A percentile compares a stretch with the other conserved stretches of the same genome.
Conservation (phyloP, 495 filamentous ascomycete species). For the Penicillium mononematosum region DNA sequence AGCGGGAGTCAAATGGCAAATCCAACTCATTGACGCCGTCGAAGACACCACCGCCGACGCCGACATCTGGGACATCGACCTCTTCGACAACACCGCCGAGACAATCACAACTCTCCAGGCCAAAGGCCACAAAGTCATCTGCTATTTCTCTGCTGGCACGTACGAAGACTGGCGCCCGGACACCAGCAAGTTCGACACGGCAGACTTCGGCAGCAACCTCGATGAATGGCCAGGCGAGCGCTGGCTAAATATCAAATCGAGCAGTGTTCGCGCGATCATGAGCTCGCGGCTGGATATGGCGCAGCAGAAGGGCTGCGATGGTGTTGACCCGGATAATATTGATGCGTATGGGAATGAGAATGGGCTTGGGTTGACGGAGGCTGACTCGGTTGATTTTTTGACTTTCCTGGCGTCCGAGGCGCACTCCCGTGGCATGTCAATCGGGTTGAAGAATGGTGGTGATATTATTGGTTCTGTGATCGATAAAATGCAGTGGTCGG, state of each 20-base stretch:
- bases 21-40: slow-evolving; percentile 12
- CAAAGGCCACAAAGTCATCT: slow-evolving; percentile 58
- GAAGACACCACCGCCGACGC: slow-evolving; percentile 11
- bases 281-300: slow-evolving; percentile 54
- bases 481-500: slow-evolving; percentile 59
- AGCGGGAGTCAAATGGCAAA: slow-evolving; percentile 18
- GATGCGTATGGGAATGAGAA: slow-evolving; percentile 62
- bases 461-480: slow-evolving; percentile 59
- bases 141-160: slow-evolving; percentile 71
- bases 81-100: slow-evolving; percentile 16
- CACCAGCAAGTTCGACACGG: slow-evolving; percentile 45
- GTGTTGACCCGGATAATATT: slow-evolving; percentile 71
- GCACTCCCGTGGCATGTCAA: slow-evolving; percentile 45
- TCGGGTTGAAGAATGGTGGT: slow-evolving; percentile 69
- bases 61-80: slow-evolving; percentile 16
- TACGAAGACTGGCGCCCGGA: slow-evolving; percentile 62
- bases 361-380: slow-evolving; percentile 54
- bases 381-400: slow-evolving; percentile 58
- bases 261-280: slow-evolving; percentile 62
- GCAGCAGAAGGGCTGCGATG: slow-evolving; percentile 63
- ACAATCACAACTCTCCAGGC: slow-evolving; percentile 11
- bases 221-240: slow-evolving; percentile 66
- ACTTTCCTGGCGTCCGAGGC: slow-evolving; percentile 57
- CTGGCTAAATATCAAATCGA: slow-evolving; percentile 61
- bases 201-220: slow-evolving; percentile 55